These are phyloP conservation scores for Kernera saxatilis DNA, from an alignment of 345 rosid species.

Conservation along the genomic window DNA sequence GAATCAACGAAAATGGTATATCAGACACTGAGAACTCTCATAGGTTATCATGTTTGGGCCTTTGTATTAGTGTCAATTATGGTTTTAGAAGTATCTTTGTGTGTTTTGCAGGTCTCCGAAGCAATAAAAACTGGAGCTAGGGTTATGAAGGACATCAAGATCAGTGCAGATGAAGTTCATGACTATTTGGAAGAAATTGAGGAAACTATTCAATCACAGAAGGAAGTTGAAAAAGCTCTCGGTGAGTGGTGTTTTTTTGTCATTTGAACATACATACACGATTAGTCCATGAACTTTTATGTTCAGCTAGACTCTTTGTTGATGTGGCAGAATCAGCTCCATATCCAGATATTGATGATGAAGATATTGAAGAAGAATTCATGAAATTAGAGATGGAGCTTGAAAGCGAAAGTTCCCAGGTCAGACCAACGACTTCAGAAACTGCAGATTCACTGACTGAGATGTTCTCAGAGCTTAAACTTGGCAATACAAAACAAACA, in stretches of 20 bases:
- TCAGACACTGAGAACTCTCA: neutral
- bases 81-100: neutral
- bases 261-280: neutral
- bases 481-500: conserved; percentile 32
- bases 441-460: conserved; percentile 41
- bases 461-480: conserved; percentile 54
- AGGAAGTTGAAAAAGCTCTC: conserved; percentile 60
- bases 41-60: neutral
- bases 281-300: neutral
- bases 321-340: conserved; percentile 46
- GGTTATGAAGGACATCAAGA: conserved; percentile 59
- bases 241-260: conserved; percentile 36
- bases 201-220: conserved; percentile 62
- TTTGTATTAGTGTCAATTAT: neutral
- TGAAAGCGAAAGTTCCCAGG: conserved; percentile 31
- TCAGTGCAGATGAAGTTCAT: conserved; percentile 75
- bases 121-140: conserved; percentile 77
- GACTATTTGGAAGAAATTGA: conserved; percentile 67
- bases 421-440: conserved; percentile 21
- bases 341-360: conserved; percentile 51
- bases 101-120: conserved; percentile 61
- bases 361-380: conserved; percentile 71
- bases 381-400: conserved; percentile 58
- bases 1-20: conserved; percentile 77
- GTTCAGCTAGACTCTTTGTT: conserved; percentile 8